Base-by-base conservation (phyloP, 306 rosid species). In the Ziziphus jujuba region DNA sequence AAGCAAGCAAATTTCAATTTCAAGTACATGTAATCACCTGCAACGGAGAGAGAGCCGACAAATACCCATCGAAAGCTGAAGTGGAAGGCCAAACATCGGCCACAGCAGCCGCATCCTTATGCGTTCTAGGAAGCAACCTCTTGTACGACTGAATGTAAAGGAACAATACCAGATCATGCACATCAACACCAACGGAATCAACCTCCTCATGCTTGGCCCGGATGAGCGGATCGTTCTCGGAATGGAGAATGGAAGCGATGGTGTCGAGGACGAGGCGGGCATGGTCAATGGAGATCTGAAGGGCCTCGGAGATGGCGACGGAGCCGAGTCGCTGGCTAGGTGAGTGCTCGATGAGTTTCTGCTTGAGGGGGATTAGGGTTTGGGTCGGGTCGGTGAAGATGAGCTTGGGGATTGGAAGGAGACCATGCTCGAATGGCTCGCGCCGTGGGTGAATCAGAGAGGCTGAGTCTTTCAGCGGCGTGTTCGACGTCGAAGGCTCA, bases 61-160 rank as follows among this genome's bases (percentile, higher is more conserved):
- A 71, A 78, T 95, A 95, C 10, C 99, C 99, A 67, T 95, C 99
- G 65, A 95, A 95, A 40, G 99, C 99, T 16, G 99, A 95, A n/a
- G 97, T 90, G 2, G 99, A 95, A 31, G 99, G 99, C 99, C 99
- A 95, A 10, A 95, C 99, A 45, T 95, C 99, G 19, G 92, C 84
- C 9, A 95, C 96, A 4, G 99, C 76, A 8, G 92, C 99, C 24
- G 99, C 85, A 76, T 95, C 99, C 90, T 95, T 95, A 76, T 91
- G 99, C 65, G 96, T 88, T 59, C 97, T 76, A 0, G 99, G 99
- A 8, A 95, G 87, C 56, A 95, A 78, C 79, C 81, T 88, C 86
- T 95, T 95, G 71, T 87, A 95, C 20, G 99, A 90, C 74, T 95
- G 99, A 81, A 95, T 88, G 79, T 95, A 95, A 59, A 95, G 84